Base-by-base conservation (phyloP, 1,284 basidiomycete genomes). In the Puccinia triticina region DNA sequence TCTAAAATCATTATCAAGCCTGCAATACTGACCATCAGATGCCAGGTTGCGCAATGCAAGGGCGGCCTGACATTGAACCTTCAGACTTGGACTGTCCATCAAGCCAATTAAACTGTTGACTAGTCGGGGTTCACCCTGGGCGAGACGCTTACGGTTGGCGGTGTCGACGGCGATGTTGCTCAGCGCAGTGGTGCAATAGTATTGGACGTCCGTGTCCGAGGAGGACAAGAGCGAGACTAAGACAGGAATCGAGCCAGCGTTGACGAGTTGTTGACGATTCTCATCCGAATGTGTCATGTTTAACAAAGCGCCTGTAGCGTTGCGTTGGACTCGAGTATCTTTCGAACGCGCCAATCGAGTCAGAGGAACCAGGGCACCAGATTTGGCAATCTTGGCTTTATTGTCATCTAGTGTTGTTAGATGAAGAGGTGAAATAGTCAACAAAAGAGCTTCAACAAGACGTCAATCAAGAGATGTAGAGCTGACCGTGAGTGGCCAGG, bases 211-310 rank as follows among this genome's bases (percentile, higher is more conserved):
- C 29, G 96, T 99, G 87, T 99, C 96, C 64, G 94, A 91, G n/a
- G 94, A 96, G 87, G 96, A 96, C 82, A 99, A 90, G 55, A 99
- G 89, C 86, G 93, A 93, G 84, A 99, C 97, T 37, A 99, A 91
- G 53, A 99, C 97, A 18, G 97, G 97, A 83, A 99, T 98, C 29
- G 97, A 97, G 18, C 97, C 97, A 37, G 97, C 97, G 85, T 96
- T 97, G 85, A 99, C 97, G 69, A 99, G 92, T 86, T 99, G 96
- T 87, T 98, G 96, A 78, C 97, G 90, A 88, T 99, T 99, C 89
- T 99, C 97, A 87, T 99, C 94, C 48, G 94, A 96, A 88, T 99
- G 97, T 48, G 97, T 99, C 97, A 99, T 99, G 88, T 99, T 99
- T 82, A 99, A 90, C 82, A 99, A 89, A 48, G 97, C 97, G 18